phyloP scores from a whole-genome alignment of 176 grass and related monocot species.

The Oryza coarctata region DNA sequence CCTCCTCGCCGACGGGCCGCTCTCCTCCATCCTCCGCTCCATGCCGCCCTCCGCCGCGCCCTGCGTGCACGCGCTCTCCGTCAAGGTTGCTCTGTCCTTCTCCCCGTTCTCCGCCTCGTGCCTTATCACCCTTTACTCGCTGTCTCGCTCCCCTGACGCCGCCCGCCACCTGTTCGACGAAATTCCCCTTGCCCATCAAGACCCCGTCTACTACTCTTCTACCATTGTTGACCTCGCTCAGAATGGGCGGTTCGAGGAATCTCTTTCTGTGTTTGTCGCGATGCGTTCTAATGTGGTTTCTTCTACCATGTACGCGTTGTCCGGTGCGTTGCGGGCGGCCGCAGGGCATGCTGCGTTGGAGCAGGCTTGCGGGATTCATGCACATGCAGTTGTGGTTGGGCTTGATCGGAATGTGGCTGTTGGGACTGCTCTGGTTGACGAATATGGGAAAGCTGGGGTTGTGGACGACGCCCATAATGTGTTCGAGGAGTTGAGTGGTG shows the following conservation, averaged over 20 bases:
- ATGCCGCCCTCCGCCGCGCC: conserved; percentile 30
- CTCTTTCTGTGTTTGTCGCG: conserved; percentile 12
- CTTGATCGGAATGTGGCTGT: conserved; percentile 40
- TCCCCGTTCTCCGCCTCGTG: conserved; percentile 21
- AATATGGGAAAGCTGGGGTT: conserved; percentile 4
- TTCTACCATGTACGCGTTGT: conserved; percentile 36
- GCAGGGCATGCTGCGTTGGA: conserved; percentile 41
- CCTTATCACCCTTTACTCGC: background rate
- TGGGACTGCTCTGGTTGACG: conserved; percentile 19
- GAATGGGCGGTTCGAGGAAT: background rate
- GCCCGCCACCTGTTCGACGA: conserved; percentile 44
- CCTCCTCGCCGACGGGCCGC: conserved; percentile 37
- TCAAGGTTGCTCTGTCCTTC: conserved; percentile 42
- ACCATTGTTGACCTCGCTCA: conserved; percentile 43
- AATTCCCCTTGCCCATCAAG: conserved; percentile 27
- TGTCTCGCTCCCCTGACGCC: background rate
- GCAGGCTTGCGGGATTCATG: conserved; percentile 35
- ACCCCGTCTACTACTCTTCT: conserved; percentile 45
- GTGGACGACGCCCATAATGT: conserved; percentile 32
- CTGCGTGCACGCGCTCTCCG: conserved; percentile 41
- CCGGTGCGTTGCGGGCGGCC: conserved; percentile 27
- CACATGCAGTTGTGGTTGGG: conserved; percentile 28
- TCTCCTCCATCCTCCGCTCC: conserved; percentile 48
- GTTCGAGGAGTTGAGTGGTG: conserved; percentile 30
- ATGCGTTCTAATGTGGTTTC: conserved; percentile 18